Evolutionary conservation across 495 filamentous ascomycete species (phyloP), one percentile per base, ranked within the genome.

Genomic region (Parathielavia hyrcaniae): DNA sequence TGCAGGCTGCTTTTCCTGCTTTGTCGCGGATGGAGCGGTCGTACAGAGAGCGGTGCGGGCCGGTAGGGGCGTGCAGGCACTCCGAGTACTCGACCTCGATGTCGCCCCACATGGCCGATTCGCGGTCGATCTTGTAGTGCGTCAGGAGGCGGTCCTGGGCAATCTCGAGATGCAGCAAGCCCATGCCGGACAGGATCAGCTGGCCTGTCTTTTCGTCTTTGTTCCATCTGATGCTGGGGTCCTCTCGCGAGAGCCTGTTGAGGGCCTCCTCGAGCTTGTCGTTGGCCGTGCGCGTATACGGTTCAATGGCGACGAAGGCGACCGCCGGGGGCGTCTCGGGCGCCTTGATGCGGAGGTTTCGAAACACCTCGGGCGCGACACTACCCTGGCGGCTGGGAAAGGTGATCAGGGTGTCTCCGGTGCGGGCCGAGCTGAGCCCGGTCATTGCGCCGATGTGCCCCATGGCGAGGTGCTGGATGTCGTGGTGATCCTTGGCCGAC

Each of bases 21-120:
- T 89, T 90, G 19, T 91, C 91, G 2, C 86, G 89, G 26, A 96
- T 80, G 36, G 88, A 82, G 23, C 82, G 84, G 64, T 96, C 88
- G 66, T 89, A 92, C 14, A 84, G 69, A 53, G 79, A 78, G 30
- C 77, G 84, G 45, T 83, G 76, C 0, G 78, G 69, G 0, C 58
- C 48, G 8, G 84, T 85, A 0, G 76, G 58, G 7, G 74, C 69
- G 0, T 86, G 76, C 6, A 88, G 70, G 48, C 83, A 83, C 69
- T 99, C 95, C 34, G 93, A 84, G 69, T 97, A 99, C 52, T 91
- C 89, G 61, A 99, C 96, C 61, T 96, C 86, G 55, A 97, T 96
- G 40, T 83, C 82, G n/a, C 95, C 91, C 82, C 93, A 95, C 13
- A 85, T 73, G 7, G 90, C 91, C 65, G 63, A 61, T 14, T 68